phyloP scores from a whole-genome alignment of 2,329 filamentous ascomycete genomes.

The Metarhizium rileyi region DNA sequence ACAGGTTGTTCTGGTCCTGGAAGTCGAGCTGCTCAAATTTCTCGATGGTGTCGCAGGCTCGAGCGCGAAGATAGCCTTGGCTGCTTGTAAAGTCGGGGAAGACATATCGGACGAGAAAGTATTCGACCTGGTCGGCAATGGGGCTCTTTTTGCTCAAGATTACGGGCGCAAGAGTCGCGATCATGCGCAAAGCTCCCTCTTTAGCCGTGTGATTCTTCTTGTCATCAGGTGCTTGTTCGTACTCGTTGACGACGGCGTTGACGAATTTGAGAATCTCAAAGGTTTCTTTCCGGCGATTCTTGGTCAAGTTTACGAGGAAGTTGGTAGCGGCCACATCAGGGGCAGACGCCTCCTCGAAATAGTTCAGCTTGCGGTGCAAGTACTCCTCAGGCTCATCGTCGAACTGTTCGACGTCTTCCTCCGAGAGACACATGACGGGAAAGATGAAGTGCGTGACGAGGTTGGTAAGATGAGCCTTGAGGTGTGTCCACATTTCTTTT shows the following conservation, averaged over 20 bases:
- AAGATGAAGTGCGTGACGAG: slow-evolving; percentile 93
- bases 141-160: slow-evolving; percentile 97
- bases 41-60: slow-evolving; percentile 93
- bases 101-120: slow-evolving; percentile 95
- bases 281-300: slow-evolving; percentile 88
- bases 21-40: slow-evolving; percentile 98
- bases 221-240: slow-evolving; percentile 72
- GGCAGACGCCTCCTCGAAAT: slow-evolving; percentile 92
- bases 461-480: slow-evolving; percentile 88
- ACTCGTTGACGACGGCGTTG: slow-evolving; percentile 88
- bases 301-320: slow-evolving; percentile 90
- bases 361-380: slow-evolving; percentile 92
- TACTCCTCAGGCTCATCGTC: slow-evolving; percentile 93
- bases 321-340: slow-evolving; percentile 95
- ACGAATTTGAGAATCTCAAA: slow-evolving; percentile 92
- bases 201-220: slow-evolving; percentile 94
- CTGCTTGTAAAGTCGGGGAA: slow-evolving; percentile 94
- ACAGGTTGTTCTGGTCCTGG: slow-evolving; percentile 89
- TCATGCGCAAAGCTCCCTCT: slow-evolving; percentile 94
- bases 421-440: slow-evolving; percentile 83
- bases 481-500: slow-evolving; percentile 90
- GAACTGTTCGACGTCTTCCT: slow-evolving; percentile 90
- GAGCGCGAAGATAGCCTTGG: slow-evolving; percentile 84
- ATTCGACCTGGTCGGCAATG: slow-evolving; percentile 94
- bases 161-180: slow-evolving; percentile 86